Percentiles rank a stretch among this genome's conserved stretches.
These are phyloP conservation scores for Penicillium palitans DNA, from an alignment of 2,329 filamentous ascomycete genomes.

Conservation along the genomic window DNA sequence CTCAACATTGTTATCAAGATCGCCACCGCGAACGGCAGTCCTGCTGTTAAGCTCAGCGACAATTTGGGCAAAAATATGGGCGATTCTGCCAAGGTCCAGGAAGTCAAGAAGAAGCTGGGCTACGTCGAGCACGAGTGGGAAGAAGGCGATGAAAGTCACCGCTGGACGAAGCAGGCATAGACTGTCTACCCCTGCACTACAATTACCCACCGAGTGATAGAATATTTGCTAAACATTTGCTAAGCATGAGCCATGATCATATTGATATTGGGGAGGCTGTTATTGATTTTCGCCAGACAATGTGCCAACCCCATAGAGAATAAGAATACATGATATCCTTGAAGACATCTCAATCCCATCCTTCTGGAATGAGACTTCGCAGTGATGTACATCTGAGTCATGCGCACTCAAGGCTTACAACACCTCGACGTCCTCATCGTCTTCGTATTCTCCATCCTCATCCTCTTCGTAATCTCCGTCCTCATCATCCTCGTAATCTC, in stretches of 20 bases:
- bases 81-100: constrained; percentile 72
- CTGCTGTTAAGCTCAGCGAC: constrained; percentile 89
- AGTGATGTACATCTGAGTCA: neutral
- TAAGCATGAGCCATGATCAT: constrained; percentile 2
- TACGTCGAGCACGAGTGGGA: constrained; percentile 85
- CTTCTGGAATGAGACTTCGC: neutral
- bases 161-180: constrained; percentile 63
- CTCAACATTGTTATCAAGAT: constrained; percentile 99
- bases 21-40: constrained; percentile 74
- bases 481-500: neutral
- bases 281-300: constrained; percentile 1
- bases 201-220: neutral
- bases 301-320: constrained; percentile 2
- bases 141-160: constrained; percentile 76
- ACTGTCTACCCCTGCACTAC: too few relatives aligned
- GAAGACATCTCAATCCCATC: neutral
- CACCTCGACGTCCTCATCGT: neutral
- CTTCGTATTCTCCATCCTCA: neutral
- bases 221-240: neutral
- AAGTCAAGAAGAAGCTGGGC: constrained; percentile 81
- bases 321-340: constrained; percentile 8
- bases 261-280: neutral
- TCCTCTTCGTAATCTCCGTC: neutral
- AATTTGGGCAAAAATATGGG: constrained; percentile 95
- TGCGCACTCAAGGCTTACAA: neutral